Conservation (phyloP, 163 green algal species). For the Scenedesmus sp. region DNA sequence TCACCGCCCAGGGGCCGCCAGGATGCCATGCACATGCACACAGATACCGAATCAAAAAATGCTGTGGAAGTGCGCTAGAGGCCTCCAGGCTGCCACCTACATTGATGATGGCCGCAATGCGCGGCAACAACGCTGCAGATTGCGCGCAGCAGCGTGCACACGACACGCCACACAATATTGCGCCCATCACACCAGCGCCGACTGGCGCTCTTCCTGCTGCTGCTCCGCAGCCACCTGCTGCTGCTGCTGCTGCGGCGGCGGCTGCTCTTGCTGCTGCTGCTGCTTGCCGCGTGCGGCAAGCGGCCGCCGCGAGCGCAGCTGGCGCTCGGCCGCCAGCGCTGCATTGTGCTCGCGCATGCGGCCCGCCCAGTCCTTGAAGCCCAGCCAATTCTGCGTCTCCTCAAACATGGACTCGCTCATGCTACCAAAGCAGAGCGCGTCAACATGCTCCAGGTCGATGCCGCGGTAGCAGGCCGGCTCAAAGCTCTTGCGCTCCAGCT, state of each 20-base stretch:
- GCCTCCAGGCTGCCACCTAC: neutral
- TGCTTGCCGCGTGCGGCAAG: neutral
- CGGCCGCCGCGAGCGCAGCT: slow-evolving; percentile 12
- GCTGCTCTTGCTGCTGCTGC: neutral
- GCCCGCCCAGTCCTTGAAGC: slow-evolving; percentile 66
- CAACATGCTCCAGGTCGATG: slow-evolving; percentile 45
- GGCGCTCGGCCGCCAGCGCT: slow-evolving; percentile 35
- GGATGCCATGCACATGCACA: slow-evolving; percentile 19
- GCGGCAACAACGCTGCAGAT: neutral
- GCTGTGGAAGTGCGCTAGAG: neutral
- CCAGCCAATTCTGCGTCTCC: slow-evolving; percentile 61
- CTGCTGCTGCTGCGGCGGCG: slow-evolving; percentile 3
- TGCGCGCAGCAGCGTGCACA: neutral
- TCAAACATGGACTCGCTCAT: slow-evolving; percentile 77
- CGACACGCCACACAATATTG: neutral
- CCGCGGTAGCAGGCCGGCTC: slow-evolving; percentile 35
- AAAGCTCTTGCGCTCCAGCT: slow-evolving; percentile 60
- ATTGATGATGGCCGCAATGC: neutral
- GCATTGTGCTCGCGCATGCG: slow-evolving; percentile 58
- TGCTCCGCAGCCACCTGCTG: neutral
- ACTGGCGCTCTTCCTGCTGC: slow-evolving; percentile 15
- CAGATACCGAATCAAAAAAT: neutral
- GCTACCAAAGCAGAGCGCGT: slow-evolving; percentile 62
- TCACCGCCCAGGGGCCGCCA: neutral
- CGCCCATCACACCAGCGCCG: neutral